Evolutionary conservation across 805 yeast genomes (phyloP).

Genomic region (Lipomyces orientalis): DNA sequence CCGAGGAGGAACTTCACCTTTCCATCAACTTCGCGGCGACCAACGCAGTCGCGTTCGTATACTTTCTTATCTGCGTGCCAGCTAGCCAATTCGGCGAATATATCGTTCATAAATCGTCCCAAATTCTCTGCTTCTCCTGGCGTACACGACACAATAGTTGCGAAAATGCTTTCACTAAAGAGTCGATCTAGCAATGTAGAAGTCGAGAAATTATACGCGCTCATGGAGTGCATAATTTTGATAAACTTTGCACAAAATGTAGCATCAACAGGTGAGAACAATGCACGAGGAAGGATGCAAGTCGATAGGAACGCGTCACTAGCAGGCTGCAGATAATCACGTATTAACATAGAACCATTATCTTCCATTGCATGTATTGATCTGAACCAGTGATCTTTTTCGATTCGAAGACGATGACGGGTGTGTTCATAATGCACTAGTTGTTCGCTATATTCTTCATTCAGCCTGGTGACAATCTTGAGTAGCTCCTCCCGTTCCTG

Average conservation of each 20-base stretch:
- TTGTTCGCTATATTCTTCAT: slow-evolving; percentile 55
- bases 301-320: slow-evolving; percentile 55
- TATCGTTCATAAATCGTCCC: slow-evolving; percentile 70
- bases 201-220: slow-evolving; percentile 50
- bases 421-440: slow-evolving; percentile 48
- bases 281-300: slow-evolving; percentile 76
- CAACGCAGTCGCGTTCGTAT: slow-evolving; percentile 45
- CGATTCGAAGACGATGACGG: slow-evolving; percentile 43
- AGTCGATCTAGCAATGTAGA: slow-evolving; percentile 48
- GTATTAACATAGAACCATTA: not conserved
- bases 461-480: slow-evolving; percentile 23
- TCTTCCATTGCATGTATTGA: slow-evolving; percentile 10
- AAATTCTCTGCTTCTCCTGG: slow-evolving; percentile 80
- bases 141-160: slow-evolving; percentile 72
- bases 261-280: slow-evolving; percentile 85
- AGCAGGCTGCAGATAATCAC: slow-evolving; percentile 12
- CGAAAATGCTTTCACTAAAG: slow-evolving; percentile 56
- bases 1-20: slow-evolving; percentile 40
- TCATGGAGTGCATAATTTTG: slow-evolving; percentile 54
- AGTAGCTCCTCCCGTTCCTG: slow-evolving; percentile 20
- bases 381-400: slow-evolving; percentile 43
- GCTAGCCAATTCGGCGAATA: slow-evolving; percentile 56
- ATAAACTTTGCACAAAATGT: slow-evolving; percentile 68
- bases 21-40: slow-evolving; percentile 37
- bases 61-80: slow-evolving; percentile 50